Base-by-base conservation (phyloP, 2,329 filamentous ascomycete species). In the Colletotrichum falcatum region DNA sequence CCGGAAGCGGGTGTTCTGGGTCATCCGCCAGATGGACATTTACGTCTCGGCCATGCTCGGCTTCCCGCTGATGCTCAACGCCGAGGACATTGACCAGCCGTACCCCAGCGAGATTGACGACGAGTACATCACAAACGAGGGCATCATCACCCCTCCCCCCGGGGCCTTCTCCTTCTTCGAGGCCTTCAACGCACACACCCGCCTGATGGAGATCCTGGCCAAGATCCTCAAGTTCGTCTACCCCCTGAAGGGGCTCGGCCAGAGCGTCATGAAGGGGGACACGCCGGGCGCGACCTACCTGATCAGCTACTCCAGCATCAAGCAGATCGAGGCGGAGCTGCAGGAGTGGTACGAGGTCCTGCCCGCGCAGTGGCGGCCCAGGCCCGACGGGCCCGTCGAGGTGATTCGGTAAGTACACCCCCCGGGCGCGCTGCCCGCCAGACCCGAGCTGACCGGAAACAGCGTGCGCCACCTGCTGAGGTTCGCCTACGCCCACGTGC, bases 401-500 rank as follows among this genome's bases (percentile, higher is more conserved):
- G 88, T 95, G 30, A 88, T 94, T 75, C 88, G 94, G 93, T 94
- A 87, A 83, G 88, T 80, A n/a, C n/a, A n/a, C n/a, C n/a, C n/a
- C n/a, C n/a, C n/a, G n/a, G n/a, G n/a, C n/a, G n/a, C n/a, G n/a
- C n/a, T n/a, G n/a, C n/a, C n/a, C n/a, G n/a, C n/a, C n/a, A n/a
- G n/a, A n/a, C n/a, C n/a, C n/a, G n/a, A n/a, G 46, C 65, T 68
- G 64, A 68, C 42, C 39, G 12, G 44, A 14, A 30, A 55, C 62
- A 88, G 87, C 12, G 85, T 90, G n/a, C 92, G 94, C 71, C 93
- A 94, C 73, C 83, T 95, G 30, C 83, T 96, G 26, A 87, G 93
- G 44, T 91, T 96, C 79, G 89, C 91, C n/a, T 95, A 93, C 77
- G 92, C 92, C 2, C 92, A 95, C 76, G 92, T 94, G 6, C 93